A percentile compares a stretch with the other conserved stretches of the same genome.
Evolutionary conservation across 2,329 filamentous ascomycete genomes (phyloP).

Genomic region (Gnomoniopsis sp.): DNA sequence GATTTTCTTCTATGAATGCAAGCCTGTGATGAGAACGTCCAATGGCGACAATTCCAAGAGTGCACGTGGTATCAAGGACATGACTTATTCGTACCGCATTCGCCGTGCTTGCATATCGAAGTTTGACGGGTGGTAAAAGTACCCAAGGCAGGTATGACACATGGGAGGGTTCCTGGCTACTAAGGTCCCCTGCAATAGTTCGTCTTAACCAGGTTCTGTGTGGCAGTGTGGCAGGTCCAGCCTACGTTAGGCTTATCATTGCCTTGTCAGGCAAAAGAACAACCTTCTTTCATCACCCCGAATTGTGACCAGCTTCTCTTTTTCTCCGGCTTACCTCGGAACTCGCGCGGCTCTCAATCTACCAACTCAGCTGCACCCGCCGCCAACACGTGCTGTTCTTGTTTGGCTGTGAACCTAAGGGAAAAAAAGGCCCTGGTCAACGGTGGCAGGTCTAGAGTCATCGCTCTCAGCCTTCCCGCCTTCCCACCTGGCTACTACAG

Average conservation of each 20-base stretch:
- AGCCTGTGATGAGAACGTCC: background rate
- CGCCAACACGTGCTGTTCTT: conserved; percentile 9
- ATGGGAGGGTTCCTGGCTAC: too few species aligned
- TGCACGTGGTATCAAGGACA: background rate
- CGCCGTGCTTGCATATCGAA: too few species aligned
- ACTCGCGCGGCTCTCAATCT: background rate
- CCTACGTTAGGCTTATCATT: background rate
- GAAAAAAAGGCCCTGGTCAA: background rate
- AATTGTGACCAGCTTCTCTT: too few species aligned
- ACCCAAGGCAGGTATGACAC: background rate
- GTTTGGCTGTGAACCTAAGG: background rate
- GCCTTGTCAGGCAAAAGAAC: background rate
- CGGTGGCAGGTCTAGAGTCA: background rate
- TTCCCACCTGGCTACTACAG: too few species aligned
- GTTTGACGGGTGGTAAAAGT: background rate
- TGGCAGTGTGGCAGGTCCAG: too few species aligned
- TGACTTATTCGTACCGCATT: background rate
- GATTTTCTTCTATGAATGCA: background rate
- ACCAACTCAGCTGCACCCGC: conserved; percentile 1
- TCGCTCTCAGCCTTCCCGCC: background rate
- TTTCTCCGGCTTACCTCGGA: too few species aligned
- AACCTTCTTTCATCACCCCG: background rate
- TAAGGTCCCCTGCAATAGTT: background rate
- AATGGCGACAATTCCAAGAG: background rate
- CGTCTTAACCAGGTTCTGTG: background rate